phyloP scores from a whole-genome alignment of 257 asterid species.

The Ajuga chamaepitys region DNA sequence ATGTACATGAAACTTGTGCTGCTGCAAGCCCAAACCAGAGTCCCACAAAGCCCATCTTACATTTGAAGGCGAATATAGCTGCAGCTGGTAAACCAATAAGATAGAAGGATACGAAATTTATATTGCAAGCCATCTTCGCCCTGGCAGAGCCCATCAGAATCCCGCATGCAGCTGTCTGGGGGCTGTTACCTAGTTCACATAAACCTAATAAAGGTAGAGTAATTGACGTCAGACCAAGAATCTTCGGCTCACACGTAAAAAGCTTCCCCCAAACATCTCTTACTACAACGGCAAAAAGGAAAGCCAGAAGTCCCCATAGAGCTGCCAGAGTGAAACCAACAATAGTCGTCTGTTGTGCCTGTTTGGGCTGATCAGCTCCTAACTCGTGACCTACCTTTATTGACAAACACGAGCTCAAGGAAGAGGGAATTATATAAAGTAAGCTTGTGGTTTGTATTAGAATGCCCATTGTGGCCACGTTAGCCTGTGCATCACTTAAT shows the following conservation, averaged over 20 bases:
- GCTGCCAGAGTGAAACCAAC: slow-evolving; percentile 34
- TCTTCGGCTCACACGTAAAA: slow-evolving; percentile 30
- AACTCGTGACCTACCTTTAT: slow-evolving; percentile 38
- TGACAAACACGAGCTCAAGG: slow-evolving; percentile 34
- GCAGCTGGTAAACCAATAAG: slow-evolving; percentile 48
- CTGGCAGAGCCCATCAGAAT: slow-evolving; percentile 39
- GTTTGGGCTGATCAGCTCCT: slow-evolving; percentile 41
- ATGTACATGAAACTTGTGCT: slow-evolving; percentile 42
- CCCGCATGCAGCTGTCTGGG: slow-evolving; percentile 46
- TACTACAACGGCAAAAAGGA: slow-evolving; percentile 27
- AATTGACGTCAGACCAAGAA: slow-evolving; percentile 35
- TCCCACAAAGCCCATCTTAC: slow-evolving; percentile 39
- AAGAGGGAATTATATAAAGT: slow-evolving; percentile 37
- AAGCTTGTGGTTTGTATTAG: slow-evolving; percentile 42
- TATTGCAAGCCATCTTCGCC: slow-evolving; percentile 31
- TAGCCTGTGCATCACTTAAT: slow-evolving; percentile 31
- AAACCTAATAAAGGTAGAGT: slow-evolving; percentile 48
- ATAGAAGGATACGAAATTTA: slow-evolving; percentile 42
- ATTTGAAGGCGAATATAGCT: slow-evolving; percentile 28
- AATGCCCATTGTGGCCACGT: slow-evolving; percentile 44
- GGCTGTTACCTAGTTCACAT: slow-evolving; percentile 43
- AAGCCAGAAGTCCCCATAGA: slow-evolving; percentile 40
- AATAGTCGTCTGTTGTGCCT: slow-evolving; percentile 30
- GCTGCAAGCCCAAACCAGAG: slow-evolving; percentile 54
- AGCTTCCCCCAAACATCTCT: slow-evolving; percentile 42